Percentiles rank a stretch among this genome's conserved stretches.
Conservation (phyloP, 306 rosid species). For the Astragalus membranaceus region DNA sequence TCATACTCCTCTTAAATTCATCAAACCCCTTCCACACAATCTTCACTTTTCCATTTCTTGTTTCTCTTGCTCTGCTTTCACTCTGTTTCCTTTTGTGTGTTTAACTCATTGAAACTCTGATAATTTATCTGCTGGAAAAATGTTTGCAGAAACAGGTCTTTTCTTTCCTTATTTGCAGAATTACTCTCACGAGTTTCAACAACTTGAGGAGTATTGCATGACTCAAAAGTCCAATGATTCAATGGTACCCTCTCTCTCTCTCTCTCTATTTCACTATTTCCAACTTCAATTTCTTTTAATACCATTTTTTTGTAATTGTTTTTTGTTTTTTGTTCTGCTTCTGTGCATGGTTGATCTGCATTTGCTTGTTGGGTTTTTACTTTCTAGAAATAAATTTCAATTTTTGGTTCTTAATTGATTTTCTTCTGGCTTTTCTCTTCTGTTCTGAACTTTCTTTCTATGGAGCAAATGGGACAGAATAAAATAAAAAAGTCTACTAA, state of each 20-base stretch:
- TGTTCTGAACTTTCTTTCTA: background rate
- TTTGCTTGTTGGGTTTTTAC: constrained; percentile 21
- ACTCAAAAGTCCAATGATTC: constrained; percentile 58
- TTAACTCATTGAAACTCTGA: constrained; percentile 10
- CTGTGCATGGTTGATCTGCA: constrained; percentile 35
- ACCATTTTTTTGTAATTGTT: background rate
- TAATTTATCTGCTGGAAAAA: constrained; percentile 28
- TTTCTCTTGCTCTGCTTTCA: constrained; percentile 19
- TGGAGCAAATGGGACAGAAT: constrained; percentile 21
- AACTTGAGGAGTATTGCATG: constrained; percentile 66
- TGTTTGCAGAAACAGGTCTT: constrained; percentile 78
- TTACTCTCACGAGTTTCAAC: constrained; percentile 66
- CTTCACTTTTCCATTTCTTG: background rate
- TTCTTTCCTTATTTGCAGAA: constrained; percentile 64
- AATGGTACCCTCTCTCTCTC: constrained; percentile 38
- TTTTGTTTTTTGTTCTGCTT: background rate
- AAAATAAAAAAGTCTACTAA: background rate
- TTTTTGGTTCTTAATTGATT: background rate
- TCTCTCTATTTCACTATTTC: background rate
- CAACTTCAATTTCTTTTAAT: background rate
- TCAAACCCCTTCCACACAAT: constrained; percentile 4
- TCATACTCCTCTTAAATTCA: constrained; percentile 18
- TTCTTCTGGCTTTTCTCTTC: background rate
- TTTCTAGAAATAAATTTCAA: background rate
- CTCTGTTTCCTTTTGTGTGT: background rate